phyloP scores from a whole-genome alignment of 2,329 filamentous ascomycete genomes.

The Arthrobotrys iridis region DNA sequence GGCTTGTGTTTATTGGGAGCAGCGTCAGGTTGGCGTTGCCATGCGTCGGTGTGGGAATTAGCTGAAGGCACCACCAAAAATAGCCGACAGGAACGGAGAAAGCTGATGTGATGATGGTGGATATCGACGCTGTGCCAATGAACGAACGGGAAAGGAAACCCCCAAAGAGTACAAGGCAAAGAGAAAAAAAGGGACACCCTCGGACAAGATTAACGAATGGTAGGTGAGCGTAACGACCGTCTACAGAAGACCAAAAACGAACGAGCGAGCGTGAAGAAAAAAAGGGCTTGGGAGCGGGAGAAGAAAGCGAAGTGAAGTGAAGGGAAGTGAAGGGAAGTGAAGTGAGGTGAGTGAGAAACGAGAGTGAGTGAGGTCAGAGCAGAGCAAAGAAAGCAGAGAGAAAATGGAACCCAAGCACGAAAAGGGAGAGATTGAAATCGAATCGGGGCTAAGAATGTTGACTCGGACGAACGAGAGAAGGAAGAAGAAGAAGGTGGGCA shows the following conservation, averaged over 20 bases:
- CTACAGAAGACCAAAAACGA: conserved; percentile 46
- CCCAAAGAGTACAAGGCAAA: conserved; percentile 1
- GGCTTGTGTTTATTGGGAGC: neutral
- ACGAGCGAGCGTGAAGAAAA: conserved; percentile 48
- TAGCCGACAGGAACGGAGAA: conserved; percentile 38
- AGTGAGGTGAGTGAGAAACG: conserved; percentile 54
- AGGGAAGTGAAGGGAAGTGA: conserved; percentile 58
- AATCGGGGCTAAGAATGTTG: conserved; percentile 16
- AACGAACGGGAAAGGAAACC: conserved; percentile 20
- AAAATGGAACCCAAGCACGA: neutral
- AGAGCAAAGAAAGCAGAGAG: conserved; percentile 51
- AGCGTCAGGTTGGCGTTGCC: conserved; percentile 30
- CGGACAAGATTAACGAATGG: conserved; percentile 45
- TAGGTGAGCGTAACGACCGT: conserved; percentile 55
- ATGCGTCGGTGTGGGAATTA: conserved; percentile 34
- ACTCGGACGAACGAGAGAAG: neutral
- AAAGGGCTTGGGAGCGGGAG: conserved; percentile 19
- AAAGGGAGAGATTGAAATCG: conserved; percentile 21
- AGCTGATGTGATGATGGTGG: conserved; percentile 12
- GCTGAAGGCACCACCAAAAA: conserved; percentile 31
- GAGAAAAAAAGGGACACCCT: conserved; percentile 4
- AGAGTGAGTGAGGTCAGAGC: conserved; percentile 39
- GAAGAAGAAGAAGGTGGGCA: neutral
- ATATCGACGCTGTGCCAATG: conserved; percentile 5
- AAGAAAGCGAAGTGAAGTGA: conserved; percentile 69